These are phyloP conservation scores for Kazachstania bromeliacearum DNA, from an alignment of 805 yeast species.

Conservation along the genomic window DNA sequence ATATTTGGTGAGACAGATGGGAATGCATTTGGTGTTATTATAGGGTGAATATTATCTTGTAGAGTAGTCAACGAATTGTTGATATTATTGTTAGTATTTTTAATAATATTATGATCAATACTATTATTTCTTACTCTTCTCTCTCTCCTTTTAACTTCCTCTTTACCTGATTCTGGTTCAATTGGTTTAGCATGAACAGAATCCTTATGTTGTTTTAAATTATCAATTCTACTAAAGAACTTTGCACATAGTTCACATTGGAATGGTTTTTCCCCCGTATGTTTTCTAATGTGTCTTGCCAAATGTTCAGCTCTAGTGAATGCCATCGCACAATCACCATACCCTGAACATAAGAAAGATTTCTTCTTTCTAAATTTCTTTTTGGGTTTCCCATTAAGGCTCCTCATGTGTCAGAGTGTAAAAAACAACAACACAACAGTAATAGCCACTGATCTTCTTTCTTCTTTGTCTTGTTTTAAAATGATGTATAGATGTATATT, in stretches of 20 bases:
- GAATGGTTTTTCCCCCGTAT: constrained; percentile 91
- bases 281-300: constrained; percentile 86
- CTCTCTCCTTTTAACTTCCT: too few species aligned
- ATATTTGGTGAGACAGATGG: too few species aligned
- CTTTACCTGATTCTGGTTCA: too few species aligned
- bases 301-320: constrained; percentile 87
- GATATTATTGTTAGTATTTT: not conserved
- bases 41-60: too few species aligned
- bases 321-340: constrained; percentile 77
- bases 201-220: constrained; percentile 83
- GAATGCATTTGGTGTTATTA: too few species aligned
- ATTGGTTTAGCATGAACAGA: constrained; percentile 59
- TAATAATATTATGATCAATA: not conserved
- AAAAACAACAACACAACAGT: too few species aligned
- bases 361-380: constrained; percentile 21
- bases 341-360: constrained; percentile 78
- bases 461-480: too few species aligned
- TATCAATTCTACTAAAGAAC: constrained; percentile 75
- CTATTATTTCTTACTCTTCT: too few species aligned
- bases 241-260: constrained; percentile 75
- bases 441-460: too few species aligned
- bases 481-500: too few species aligned
- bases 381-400: not conserved
- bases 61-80: too few species aligned
- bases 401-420: too few species aligned